These are phyloP conservation scores for Serendipita sp. DNA, from an alignment of 768 basidiomycete genomes.

Conservation along the genomic window DNA sequence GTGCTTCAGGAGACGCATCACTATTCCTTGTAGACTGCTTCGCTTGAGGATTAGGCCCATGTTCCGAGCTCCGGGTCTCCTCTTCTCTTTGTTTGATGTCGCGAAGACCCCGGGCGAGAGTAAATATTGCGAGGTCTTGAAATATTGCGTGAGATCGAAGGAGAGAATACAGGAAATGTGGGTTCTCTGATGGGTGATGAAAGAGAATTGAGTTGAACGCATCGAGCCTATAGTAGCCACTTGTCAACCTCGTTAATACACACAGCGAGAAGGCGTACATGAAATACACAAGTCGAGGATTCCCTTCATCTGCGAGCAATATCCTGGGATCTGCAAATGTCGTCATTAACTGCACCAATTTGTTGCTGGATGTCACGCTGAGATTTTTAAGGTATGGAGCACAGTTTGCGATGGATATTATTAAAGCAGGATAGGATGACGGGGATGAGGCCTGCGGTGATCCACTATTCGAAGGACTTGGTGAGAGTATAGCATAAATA, in stretches of 20 bases:
- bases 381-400: conserved; percentile 77
- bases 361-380: conserved; percentile 62
- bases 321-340: conserved; percentile 85
- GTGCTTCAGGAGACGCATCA: conserved; percentile 16
- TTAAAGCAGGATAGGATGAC: conserved; percentile 79
- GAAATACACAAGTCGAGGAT: conserved; percentile 83
- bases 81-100: conserved; percentile 46
- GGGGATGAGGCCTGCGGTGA: conserved; percentile 52
- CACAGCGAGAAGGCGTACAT: conserved; percentile 34
- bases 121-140: conserved; percentile 84
- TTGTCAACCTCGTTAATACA: neutral
- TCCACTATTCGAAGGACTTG: neutral
- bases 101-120: conserved; percentile 64
- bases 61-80: conserved; percentile 13
- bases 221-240: conserved; percentile 46
- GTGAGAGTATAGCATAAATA: conserved; percentile 40
- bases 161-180: conserved; percentile 75
- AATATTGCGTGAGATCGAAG: conserved; percentile 71
- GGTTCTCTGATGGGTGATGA: conserved; percentile 44
- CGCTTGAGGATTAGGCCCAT: conserved; percentile 24
- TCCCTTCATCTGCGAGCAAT: conserved; percentile 83
- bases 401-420: conserved; percentile 77
- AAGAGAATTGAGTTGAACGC: conserved; percentile 51
- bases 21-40: conserved; percentile 12
- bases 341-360: conserved; percentile 74